phyloP scores from a whole-genome alignment of 2,329 filamentous ascomycete genomes.

The Huntiella bhutanensis region DNA sequence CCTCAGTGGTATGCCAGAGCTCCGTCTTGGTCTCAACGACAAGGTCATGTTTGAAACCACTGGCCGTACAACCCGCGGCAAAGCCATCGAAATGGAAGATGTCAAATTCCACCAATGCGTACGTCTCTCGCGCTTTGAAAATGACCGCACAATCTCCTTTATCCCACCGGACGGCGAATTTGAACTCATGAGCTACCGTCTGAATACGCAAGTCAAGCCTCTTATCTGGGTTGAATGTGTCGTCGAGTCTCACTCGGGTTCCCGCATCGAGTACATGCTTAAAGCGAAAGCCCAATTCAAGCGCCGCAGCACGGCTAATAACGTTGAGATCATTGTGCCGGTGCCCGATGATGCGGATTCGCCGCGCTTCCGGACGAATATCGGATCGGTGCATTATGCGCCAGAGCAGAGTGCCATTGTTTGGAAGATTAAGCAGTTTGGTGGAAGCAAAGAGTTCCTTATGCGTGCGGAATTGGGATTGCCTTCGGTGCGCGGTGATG shows the following conservation, averaged over 20 bases:
- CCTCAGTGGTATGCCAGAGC: constrained; percentile 90
- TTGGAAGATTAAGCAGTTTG: constrained; percentile 99
- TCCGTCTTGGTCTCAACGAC: constrained; percentile 87
- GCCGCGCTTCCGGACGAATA: constrained; percentile 90
- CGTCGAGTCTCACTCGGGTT: constrained; percentile 88
- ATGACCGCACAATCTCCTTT: constrained; percentile 95
- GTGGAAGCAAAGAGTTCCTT: constrained; percentile 92
- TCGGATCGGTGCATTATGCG: constrained; percentile 91
- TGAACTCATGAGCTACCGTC: constrained; percentile 95
- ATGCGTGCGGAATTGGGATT: constrained; percentile 94
- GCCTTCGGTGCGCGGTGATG: constrained; percentile 83
- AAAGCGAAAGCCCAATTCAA: constrained; percentile 98
- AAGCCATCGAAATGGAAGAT: constrained; percentile 98
- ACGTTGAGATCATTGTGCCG: constrained; percentile 92
- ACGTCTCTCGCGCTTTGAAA: constrained; percentile 86
- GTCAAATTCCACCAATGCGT: constrained; percentile 99
- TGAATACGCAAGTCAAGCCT: constrained; percentile 97
- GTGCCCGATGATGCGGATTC: constrained; percentile 95
- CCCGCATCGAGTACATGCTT: constrained; percentile 95
- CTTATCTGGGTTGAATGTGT: constrained; percentile 98
- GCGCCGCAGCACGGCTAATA: constrained; percentile 90
- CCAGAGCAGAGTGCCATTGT: constrained; percentile 95
- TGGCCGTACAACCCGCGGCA: constrained; percentile 78
- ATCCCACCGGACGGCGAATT: constrained; percentile 98
- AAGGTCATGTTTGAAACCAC: constrained; percentile 99